Conservation (phyloP, 441 rosid genomes). For the Adansonia madagascariensis region DNA sequence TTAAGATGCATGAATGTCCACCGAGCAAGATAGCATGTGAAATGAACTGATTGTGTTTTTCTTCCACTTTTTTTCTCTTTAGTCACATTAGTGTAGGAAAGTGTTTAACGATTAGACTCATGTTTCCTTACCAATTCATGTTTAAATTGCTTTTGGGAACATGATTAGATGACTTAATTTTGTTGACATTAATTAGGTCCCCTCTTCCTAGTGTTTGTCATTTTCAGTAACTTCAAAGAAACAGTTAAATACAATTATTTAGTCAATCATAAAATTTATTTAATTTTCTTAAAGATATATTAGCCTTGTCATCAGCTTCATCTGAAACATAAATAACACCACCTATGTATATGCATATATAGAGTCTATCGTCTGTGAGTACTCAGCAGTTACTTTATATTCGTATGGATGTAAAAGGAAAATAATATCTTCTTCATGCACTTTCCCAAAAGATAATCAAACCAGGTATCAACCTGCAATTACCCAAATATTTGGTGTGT, state of each 20-base stretch:
- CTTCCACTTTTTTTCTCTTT: not conserved
- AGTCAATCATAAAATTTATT: not conserved
- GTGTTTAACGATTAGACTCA: not conserved
- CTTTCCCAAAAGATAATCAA: no score
- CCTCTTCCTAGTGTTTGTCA: not conserved
- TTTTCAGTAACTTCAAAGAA: not conserved
- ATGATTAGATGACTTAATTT: not conserved
- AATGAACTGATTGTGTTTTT: slow-evolving; percentile 11
- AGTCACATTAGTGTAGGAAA: slow-evolving; percentile 5
- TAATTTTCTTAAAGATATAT: not conserved
- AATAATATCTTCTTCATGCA: no score
- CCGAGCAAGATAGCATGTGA: slow-evolving; percentile 14
- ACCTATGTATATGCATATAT: no score
- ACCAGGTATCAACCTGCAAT: no score
- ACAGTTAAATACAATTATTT: not conserved
- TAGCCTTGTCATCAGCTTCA: not conserved
- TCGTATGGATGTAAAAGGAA: no score
- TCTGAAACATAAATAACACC: not conserved
- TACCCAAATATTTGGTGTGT: not conserved
- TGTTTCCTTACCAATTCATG: slow-evolving; percentile 17
- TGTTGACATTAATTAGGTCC: not conserved
- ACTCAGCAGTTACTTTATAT: not conserved
- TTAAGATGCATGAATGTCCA: slow-evolving; percentile 5
- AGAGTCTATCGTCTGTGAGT: not conserved
- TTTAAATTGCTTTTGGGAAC: slow-evolving; percentile 3